Evolutionary conservation across 2,329 filamentous ascomycete genomes (phyloP), one percentile per base, ranked within the genome.

Genomic region (Aspergillus sclerotialis): DNA sequence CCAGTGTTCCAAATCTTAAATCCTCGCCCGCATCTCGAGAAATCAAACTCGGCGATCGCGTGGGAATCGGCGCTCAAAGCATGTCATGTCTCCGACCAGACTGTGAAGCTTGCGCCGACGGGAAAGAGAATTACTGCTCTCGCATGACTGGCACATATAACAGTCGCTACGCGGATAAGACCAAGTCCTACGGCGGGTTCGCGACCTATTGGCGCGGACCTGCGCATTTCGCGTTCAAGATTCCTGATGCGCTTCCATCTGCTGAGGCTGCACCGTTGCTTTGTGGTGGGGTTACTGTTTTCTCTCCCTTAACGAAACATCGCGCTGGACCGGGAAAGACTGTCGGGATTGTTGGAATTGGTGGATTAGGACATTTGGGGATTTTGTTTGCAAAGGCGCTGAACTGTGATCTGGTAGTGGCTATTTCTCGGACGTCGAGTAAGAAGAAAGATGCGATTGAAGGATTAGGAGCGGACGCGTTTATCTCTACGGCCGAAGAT

Each of bases 221-320:
- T 1, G 65, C 61, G 11, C 72, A 75, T 45, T 88, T 85, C 44
- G 70, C 69, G 0, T 62, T 78, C 48, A 69, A 63, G 49, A 77
- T 80, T 38, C 76, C 76, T 0, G 65, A 70, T 10, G 52, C 40
- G 0, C 42, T 80, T 17, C 48, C 59, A 1, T 68, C 63, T 18
- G 68, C 65, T 7, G 64, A 70, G 37, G 75, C 73, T 1, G 75
- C 83, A 2, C 84, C 84, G 1, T 78, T 92, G 67, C 69, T 90
- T 17, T 90, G 85, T 52, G 85, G 78, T 2, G 85, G 86, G 1
- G 71, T 90, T 33, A 92, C 85, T 0, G 73, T 81, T 0, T 92
- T 75, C 53, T 73, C 74, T 4, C 84, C 85, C 0, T 61, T 92
- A 11, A 72, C 72, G 32, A 72, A 80, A 17, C 78, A 83, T 23